phyloP scores from a whole-genome alignment of 1,139 yeast species.

The Meyerozyma smithsonii region DNA sequence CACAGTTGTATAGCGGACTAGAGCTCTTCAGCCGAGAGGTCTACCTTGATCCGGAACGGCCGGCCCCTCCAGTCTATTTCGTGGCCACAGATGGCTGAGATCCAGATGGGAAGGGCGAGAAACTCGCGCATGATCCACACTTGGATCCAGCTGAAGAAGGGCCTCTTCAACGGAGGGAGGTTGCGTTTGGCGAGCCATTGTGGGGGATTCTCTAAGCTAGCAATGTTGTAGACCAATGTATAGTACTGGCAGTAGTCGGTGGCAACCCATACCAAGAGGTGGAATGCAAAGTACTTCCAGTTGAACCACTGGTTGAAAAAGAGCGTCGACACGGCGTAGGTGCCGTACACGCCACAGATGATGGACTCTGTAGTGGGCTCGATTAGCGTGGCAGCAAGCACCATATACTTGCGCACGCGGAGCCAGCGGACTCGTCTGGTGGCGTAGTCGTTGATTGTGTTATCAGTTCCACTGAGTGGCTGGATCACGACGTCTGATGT shows the following conservation, averaged over 20 bases:
- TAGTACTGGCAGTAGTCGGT: conserved; percentile 61
- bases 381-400: conserved; percentile 71
- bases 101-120: conserved; percentile 82
- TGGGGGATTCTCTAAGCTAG: conserved; percentile 16
- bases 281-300: conserved; percentile 40
- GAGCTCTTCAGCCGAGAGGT: conserved; percentile 71
- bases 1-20: conserved; percentile 9
- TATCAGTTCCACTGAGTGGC: conserved; percentile 55
- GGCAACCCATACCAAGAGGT: conserved; percentile 58
- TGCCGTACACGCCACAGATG: conserved; percentile 63
- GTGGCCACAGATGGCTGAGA: conserved; percentile 73
- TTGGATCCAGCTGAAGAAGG: conserved; percentile 22
- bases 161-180: conserved; percentile 12
- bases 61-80: conserved; percentile 79
- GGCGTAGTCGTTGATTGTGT: conserved; percentile 50
- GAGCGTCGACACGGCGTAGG: conserved; percentile 52
- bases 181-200: conserved; percentile 24
- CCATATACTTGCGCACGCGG: conserved; percentile 88
- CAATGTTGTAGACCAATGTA: conserved; percentile 32
- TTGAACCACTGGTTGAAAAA: conserved; percentile 31
- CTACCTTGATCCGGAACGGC: conserved; percentile 68
- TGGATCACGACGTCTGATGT: conserved; percentile 78
- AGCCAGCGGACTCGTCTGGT: conserved; percentile 78
- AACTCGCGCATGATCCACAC: conserved; percentile 68
- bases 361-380: conserved; percentile 86